Conservation (phyloP, 2,329 filamentous ascomycete genomes). For the Chaetothyriales sp. region DNA sequence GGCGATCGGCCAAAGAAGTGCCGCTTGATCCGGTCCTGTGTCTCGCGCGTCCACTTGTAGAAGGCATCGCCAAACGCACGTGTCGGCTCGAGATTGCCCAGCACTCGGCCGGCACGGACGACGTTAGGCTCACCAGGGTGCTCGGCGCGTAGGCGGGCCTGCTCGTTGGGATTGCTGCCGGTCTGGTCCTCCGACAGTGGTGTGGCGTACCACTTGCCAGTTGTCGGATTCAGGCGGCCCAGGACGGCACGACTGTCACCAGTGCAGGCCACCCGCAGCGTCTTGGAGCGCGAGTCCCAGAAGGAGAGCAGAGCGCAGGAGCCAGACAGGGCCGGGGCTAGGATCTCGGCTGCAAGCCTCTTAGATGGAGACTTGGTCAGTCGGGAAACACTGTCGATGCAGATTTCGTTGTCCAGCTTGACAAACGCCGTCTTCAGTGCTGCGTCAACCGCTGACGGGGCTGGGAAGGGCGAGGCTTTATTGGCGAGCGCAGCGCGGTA, state of each 20-base stretch:
- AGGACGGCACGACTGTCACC: constrained; percentile 93
- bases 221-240: constrained; percentile 53
- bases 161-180: constrained; percentile 73
- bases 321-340: constrained; percentile 88
- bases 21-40: constrained; percentile 64
- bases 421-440: constrained; percentile 90
- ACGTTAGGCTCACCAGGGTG: constrained; percentile 76
- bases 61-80: constrained; percentile 90
- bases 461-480: constrained; percentile 45
- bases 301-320: constrained; percentile 93
- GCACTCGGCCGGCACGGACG: constrained; percentile 72
- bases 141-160: constrained; percentile 62
- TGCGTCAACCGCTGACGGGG: constrained; percentile 64
- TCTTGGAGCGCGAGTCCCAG: constrained; percentile 76
- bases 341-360: constrained; percentile 73
- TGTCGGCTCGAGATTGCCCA: constrained; percentile 82
- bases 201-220: constrained; percentile 84
- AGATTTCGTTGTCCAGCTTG: constrained; percentile 82
- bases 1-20: constrained; percentile 78
- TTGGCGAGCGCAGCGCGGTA: constrained; percentile 57
- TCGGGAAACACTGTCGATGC: constrained; percentile 81
- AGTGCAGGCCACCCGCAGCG: constrained; percentile 85
- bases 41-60: constrained; percentile 88
- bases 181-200: constrained; percentile 88
- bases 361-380: constrained; percentile 81